Base-by-base conservation (phyloP, 768 basidiomycete genomes). In the Xerocomus spinulosus region DNA sequence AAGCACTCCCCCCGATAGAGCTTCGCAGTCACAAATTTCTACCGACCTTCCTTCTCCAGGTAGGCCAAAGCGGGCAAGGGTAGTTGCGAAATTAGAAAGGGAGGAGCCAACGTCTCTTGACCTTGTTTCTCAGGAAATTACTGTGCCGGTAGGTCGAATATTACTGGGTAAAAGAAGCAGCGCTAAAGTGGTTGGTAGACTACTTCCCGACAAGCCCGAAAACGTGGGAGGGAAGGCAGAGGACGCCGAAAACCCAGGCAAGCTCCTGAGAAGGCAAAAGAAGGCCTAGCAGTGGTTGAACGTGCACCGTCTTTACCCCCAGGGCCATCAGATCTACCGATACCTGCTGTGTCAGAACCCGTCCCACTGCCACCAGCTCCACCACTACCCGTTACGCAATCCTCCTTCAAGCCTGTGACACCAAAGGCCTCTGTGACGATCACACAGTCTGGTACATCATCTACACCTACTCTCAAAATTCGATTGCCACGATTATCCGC, bases 361-460 rank as follows among this genome's bases (percentile, higher is more conserved):
- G 44, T 36, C n/a, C 42, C 46, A 28, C 50, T 26, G 0, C 39
- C 50, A 24, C 42, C 46, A 25, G 51, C 20, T 14, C 51, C 46
- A 6, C 39, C 43, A 20, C 53, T 39, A 9, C 43, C 49, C 37
- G 32, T 52, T 40, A 28, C 32, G 23, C 64, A 54, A 45, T 12
- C 55, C 3, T 17, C 21, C 7, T 32, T 53, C 25, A 56, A 69
- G 18, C 67, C 67, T 21, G 47, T 44, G 38, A 67, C 65, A 28
- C 66, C 66, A 28, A 69, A 67, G 42, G 60, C 66, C n/a, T 65
- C 66, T 12, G 57, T 67, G 25, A 69, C 61, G 1, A 65, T 69
- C 49, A 67, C 67, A 12, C 67, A 67, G 29, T 66, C 66, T 2
- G 48, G 49, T 29, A 51, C 61, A 35, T 68, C 66, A 8, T 55